A percentile compares a stretch with the other conserved stretches of the same genome.
Evolutionary conservation across 23 red algal genomes (phyloP).

Genomic region (Gracilaria caudata): DNA sequence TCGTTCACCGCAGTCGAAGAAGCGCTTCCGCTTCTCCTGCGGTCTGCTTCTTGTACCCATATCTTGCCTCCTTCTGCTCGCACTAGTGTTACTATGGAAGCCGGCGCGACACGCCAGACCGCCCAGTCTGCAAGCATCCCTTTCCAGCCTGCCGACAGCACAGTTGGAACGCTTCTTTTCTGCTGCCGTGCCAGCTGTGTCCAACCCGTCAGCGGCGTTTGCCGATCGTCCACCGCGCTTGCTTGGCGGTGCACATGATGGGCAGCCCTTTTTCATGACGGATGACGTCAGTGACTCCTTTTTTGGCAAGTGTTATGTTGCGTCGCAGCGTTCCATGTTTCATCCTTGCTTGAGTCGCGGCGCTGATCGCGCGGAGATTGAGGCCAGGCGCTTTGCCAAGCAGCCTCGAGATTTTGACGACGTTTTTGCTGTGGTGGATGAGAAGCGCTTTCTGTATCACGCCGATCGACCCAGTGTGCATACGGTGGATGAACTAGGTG

Average conservation of each 20-base stretch:
- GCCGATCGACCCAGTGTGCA: slow-evolving; percentile 52
- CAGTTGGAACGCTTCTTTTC: slow-evolving; percentile 25
- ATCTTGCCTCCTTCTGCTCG: slow-evolving; percentile 1
- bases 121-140: not conserved
- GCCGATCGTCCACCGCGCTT: slow-evolving; percentile 20
- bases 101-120: not conserved
- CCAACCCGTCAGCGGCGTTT: slow-evolving; percentile 23
- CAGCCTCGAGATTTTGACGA: slow-evolving; percentile 69
- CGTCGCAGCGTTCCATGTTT: slow-evolving; percentile 22
- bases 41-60: not conserved
- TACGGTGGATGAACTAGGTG: slow-evolving; percentile 56
- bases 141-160: not conserved
- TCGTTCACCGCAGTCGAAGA: not conserved
- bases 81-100: not conserved
- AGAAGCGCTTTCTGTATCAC: slow-evolving; percentile 45
- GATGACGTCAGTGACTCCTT: slow-evolving; percentile 28
- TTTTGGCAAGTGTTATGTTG: slow-evolving; percentile 44
- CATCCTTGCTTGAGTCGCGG: slow-evolving; percentile 48
- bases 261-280: slow-evolving; percentile 26
- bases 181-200: slow-evolving; percentile 7
- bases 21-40: not conserved
- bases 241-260: not conserved
- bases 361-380: slow-evolving; percentile 49
- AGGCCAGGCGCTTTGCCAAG: slow-evolving; percentile 40
- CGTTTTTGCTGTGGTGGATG: slow-evolving; percentile 42